These are phyloP conservation scores for Plasmopara halstedii DNA, from an alignment of 352 stramenopile species.

Conservation along the genomic window DNA sequence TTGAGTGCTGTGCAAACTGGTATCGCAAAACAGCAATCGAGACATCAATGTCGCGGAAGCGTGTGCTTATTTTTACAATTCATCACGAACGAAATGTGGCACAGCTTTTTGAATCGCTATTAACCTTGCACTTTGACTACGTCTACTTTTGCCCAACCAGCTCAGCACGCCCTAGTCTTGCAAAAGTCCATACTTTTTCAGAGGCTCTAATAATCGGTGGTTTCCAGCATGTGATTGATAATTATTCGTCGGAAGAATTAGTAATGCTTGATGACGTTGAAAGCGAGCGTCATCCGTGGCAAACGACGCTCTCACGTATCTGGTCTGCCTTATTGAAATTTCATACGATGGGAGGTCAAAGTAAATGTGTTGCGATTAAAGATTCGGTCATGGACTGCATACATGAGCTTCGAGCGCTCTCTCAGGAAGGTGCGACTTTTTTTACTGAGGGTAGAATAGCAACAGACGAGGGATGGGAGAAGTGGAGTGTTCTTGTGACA, in stretches of 20 bases:
- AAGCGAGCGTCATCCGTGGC: slow-evolving; percentile 40
- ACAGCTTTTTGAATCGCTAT: slow-evolving; percentile 48
- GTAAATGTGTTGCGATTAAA: slow-evolving; percentile 33
- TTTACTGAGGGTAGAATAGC: slow-evolving; percentile 6
- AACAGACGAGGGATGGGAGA: slow-evolving; percentile 13
- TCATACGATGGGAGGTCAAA: slow-evolving; percentile 22
- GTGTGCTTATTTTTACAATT: slow-evolving; percentile 72
- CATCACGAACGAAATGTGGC: slow-evolving; percentile 80
- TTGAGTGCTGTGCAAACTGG: slow-evolving; percentile 73
- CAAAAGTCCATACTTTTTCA: slow-evolving; percentile 62
- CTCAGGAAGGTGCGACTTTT: slow-evolving; percentile 11
- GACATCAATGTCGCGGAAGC: slow-evolving; percentile 15
- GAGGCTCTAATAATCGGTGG: slow-evolving; percentile 39
- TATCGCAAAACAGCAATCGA: slow-evolving; percentile 31
- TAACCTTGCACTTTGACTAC: slow-evolving; percentile 54
- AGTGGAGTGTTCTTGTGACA: slow-evolving; percentile 61
- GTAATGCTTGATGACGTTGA: slow-evolving; percentile 32
- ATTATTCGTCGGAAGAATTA: slow-evolving; percentile 42
- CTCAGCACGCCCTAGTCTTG: slow-evolving; percentile 51
- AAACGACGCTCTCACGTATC: slow-evolving; percentile 45
- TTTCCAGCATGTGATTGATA: slow-evolving; percentile 26
- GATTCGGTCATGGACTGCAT: slow-evolving; percentile 59
- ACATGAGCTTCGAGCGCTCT: slow-evolving; percentile 32
- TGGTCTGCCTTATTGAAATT: slow-evolving; percentile 44
- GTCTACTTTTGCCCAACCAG: slow-evolving; percentile 72